Evolutionary conservation across 257 asterid genomes (phyloP), one percentile per base, ranked within the genome.

Genomic region (Solanum peruvianum): DNA sequence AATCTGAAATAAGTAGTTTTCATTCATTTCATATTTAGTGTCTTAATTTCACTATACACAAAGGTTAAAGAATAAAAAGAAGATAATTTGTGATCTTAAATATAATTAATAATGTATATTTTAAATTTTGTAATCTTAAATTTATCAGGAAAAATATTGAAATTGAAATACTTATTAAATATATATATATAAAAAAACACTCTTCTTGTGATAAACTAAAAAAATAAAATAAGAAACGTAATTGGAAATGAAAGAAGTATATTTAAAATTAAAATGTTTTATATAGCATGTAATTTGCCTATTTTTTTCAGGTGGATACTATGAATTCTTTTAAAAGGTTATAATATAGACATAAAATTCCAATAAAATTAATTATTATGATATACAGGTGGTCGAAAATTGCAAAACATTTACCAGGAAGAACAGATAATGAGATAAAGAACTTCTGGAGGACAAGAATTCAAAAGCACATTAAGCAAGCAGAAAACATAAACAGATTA

Each of bases 371-470:
- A 47, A 82, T 29, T 29, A 7, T n/a, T 31, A 11, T 18, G 21
- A 6, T 6, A 45, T 45, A 8, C 29, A 82, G 42, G 94, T 95
- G 99, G 99, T 96, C 99, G 16, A 96, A 96, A 92, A 96, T 96
- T 9, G 99, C 98, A 1, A 96, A 96, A 84, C 98, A 96, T 86
- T 83, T 96, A 21, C 99, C 99, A 0, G 99, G 99, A 87, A 93
- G 99, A 90, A 96, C 98, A 2, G 99, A 96, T 75, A 96, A 96
- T 21, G 99, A 96, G 60, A 96, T 96, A 89, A 96, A 96, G 88
- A 96, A 96, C 21, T 96, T 87, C 4, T 95, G 99, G 99, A 95
- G 99, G 93, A 96, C 98, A 23, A 91, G 98, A 27, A 96, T 96
- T 9, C 98, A 95, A 29, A 96, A 96, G 93, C 98, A 92, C 29